Evolutionary conservation across 257 asterid genomes (phyloP), one percentile per base, ranked within the genome.

Genomic region (Solanum ossicruentum): DNA sequence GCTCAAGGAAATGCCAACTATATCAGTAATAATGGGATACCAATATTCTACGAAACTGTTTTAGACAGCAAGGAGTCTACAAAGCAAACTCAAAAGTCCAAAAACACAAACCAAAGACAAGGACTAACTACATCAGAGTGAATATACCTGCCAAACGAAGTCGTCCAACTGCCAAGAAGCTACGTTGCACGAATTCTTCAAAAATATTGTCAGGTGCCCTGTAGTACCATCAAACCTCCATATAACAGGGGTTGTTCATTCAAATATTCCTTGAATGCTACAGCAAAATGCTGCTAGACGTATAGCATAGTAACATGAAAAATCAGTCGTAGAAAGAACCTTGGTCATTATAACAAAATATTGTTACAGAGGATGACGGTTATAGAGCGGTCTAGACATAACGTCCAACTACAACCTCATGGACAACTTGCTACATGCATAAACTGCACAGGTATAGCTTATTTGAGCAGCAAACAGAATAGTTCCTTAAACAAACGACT

Each of bases 201-300:
- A 65, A 13, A 65, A 26, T 65, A 0, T 65, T 0, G 3, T 0
- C n/a, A 12, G 5, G 10, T 0, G 1, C 16, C 67, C 16, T 0
- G 3, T 60, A 23, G 43, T 65, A 26, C 71, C 16, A 0, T 65
- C 43, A 12, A 26, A 65, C 72, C 43, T 65, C 72, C 72, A 8
- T 65, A 12, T 63, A 63, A 63, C 6, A 0, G 63, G 63, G 20
- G 12, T 57, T 23, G 3, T 18, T 18, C 12, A 39, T n/a, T 20
- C 28, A 2, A 5, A 12, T 0, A 60, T 63, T 63, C 23, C 20
- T 63, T 65, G 72, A 13, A 26, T 13, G 18, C 0, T 65, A 26
- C 2, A 65, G 43, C 0, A 0, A 65, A 65, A 65, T 6, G 43
- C 43, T 4, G 36, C 32, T 21, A 60, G 15, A 4, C 0, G 20